A percentile compares a stretch with the other conserved stretches of the same genome.
Conservation (phyloP, 805 yeast species). For the Metschnikowia borealis region DNA sequence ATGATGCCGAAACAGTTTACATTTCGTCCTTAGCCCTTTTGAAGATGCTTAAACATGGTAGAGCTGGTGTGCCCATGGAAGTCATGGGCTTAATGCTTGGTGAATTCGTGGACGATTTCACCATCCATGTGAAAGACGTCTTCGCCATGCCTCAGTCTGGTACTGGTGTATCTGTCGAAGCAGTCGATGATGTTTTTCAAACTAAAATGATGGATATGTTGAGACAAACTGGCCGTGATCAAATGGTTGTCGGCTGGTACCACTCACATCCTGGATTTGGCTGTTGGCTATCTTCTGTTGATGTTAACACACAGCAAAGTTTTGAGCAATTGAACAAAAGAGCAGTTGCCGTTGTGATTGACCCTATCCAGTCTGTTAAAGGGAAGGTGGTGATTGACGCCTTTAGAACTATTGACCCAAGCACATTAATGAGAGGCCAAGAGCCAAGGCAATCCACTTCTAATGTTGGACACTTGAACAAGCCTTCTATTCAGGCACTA, state of each 20-base stretch:
- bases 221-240: constrained; percentile 97
- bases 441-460: constrained; percentile 98
- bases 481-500: constrained; percentile 94
- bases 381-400: constrained; percentile 99
- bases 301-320: constrained; percentile 95
- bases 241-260: constrained; percentile 99
- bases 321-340: constrained; percentile 93
- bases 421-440: constrained; percentile 87
- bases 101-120: constrained; percentile 94
- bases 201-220: constrained; percentile 99
- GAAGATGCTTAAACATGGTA: constrained; percentile 96
- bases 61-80: constrained; percentile 81
- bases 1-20: constrained; percentile 93
- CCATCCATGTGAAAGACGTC: constrained; percentile 95
- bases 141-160: constrained; percentile 99
- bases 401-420: constrained; percentile 86
- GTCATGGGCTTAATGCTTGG: constrained; percentile 98
- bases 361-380: constrained; percentile 97
- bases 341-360: constrained; percentile 97
- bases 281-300: constrained; percentile 98
- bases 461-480: constrained; percentile 89
- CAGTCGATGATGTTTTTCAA: constrained; percentile 98
- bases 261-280: constrained; percentile 99
- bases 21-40: constrained; percentile 91
- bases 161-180: constrained; percentile 98